These are phyloP conservation scores for Tetrahymena malaccensis DNA, from an alignment of 73 alveolate species.

Conservation along the genomic window DNA sequence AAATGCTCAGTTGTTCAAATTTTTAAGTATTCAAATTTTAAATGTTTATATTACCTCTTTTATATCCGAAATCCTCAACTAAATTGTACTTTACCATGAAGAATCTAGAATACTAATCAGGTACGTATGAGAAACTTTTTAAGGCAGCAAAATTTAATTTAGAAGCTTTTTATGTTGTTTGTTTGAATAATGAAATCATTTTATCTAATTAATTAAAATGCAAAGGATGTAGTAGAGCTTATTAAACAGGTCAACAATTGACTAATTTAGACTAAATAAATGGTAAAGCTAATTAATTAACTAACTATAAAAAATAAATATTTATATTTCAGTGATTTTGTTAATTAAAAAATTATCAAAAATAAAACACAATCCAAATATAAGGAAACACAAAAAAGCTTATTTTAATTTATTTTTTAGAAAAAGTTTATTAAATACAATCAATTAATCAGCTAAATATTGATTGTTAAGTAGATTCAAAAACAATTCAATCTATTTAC, in stretches of 20 bases:
- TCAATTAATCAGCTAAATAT: too few relatives aligned
- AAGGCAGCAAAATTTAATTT: background rate
- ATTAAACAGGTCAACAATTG: background rate
- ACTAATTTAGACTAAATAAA: background rate
- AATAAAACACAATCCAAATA: background rate
- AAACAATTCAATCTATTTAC: too few relatives aligned
- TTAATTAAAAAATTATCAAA: background rate
- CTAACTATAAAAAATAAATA: too few relatives aligned
- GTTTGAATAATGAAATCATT: background rate
- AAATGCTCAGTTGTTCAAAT: too few relatives aligned
- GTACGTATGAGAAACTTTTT: background rate
- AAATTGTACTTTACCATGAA: background rate
- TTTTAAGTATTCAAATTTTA: too few relatives aligned
- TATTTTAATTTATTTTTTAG: too few relatives aligned
- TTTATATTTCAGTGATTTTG: background rate
- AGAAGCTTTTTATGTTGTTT: background rate
- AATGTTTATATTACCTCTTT: background rate
- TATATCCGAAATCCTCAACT: background rate
- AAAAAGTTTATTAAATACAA: too few relatives aligned
- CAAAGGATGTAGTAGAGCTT: background rate
- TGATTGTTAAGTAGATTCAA: too few relatives aligned
- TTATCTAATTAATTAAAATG: background rate
- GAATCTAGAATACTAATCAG: background rate
- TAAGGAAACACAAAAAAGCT: too few relatives aligned
- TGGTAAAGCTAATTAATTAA: background rate